Conservation (phyloP, 2,329 filamentous ascomycete species). For the Didymella keratinophila region DNA sequence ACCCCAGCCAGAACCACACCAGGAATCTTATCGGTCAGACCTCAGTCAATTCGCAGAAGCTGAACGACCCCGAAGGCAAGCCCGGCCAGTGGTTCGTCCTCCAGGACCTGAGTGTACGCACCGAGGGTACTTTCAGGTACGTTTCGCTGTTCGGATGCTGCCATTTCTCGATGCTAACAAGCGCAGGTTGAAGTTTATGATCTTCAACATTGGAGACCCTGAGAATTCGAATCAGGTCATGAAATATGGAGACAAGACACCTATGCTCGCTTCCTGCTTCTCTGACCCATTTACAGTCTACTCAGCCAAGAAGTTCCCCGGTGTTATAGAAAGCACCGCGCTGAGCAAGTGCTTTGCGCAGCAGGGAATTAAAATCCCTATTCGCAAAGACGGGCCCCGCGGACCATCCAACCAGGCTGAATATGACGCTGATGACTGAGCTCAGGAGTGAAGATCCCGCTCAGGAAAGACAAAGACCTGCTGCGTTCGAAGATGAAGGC, state of each 20-base stretch:
- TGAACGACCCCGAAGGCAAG: conserved; percentile 80
- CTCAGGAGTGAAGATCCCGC: background rate
- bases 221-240: conserved; percentile 63
- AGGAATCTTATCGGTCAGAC: conserved; percentile 93
- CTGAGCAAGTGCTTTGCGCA: conserved; percentile 91
- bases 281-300: conserved; percentile 92
- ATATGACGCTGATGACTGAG: conserved; percentile 52
- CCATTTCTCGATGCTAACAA: background rate
- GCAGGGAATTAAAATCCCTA: conserved; percentile 97
- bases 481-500: conserved; percentile 30
- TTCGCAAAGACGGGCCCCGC: conserved; percentile 80
- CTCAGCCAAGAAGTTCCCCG: conserved; percentile 97
- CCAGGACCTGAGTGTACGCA: conserved; percentile 92
- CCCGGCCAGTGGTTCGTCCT: conserved; percentile 96
- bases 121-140: conserved; percentile 89
- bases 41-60: conserved; percentile 84
- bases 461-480: too few species aligned
- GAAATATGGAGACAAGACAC: conserved; percentile 74
- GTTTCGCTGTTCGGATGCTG: conserved; percentile 29
- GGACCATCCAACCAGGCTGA: conserved; percentile 54
- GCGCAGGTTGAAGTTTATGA: conserved; percentile 72
- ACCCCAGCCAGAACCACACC: conserved; percentile 73
- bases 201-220: conserved; percentile 79
- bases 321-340: conserved; percentile 91
- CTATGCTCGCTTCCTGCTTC: conserved; percentile 84